Percentiles rank a stretch among this genome's conserved stretches.
phyloP scores from a whole-genome alignment of 1,284 basidiomycete species.

The Heterobasidion parviporum region DNA sequence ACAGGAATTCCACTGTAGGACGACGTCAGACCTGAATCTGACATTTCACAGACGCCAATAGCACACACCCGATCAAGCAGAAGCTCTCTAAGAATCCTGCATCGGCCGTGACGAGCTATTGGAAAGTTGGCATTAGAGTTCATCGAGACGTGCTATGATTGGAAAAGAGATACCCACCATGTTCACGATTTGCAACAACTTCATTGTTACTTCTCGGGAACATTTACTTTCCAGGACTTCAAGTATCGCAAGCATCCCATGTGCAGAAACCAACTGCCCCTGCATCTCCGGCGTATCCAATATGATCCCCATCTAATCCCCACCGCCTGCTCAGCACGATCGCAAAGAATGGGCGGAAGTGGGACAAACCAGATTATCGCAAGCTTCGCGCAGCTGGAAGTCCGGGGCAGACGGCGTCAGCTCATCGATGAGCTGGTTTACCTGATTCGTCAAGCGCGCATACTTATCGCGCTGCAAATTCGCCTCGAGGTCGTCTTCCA shows the following conservation, averaged over 20 bases:
- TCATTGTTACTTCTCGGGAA: constrained; percentile 78
- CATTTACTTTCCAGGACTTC: constrained; percentile 85
- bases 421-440: constrained; percentile 83
- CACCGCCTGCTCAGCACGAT: constrained; percentile 3
- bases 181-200: constrained; percentile 86
- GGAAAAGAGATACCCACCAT: constrained; percentile 39
- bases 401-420: constrained; percentile 76
- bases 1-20: constrained; percentile 74
- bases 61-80: constrained; percentile 78
- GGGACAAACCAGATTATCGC: constrained; percentile 74
- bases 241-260: constrained; percentile 91
- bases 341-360: neutral
- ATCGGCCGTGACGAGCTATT: constrained; percentile 80
- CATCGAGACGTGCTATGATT: neutral
- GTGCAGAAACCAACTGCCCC: constrained; percentile 80
- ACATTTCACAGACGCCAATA: neutral
- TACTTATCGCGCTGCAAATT: constrained; percentile 88
- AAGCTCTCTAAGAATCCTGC: constrained; percentile 89
- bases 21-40: constrained; percentile 4
- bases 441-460: constrained; percentile 74
- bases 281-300: constrained; percentile 86
- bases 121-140: neutral
- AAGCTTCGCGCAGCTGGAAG: constrained; percentile 73
- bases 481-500: constrained; percentile 81
- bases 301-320: constrained; percentile 62